phyloP scores from a whole-genome alignment of 345 rosid species.

The Mallotus nudiflorus region DNA sequence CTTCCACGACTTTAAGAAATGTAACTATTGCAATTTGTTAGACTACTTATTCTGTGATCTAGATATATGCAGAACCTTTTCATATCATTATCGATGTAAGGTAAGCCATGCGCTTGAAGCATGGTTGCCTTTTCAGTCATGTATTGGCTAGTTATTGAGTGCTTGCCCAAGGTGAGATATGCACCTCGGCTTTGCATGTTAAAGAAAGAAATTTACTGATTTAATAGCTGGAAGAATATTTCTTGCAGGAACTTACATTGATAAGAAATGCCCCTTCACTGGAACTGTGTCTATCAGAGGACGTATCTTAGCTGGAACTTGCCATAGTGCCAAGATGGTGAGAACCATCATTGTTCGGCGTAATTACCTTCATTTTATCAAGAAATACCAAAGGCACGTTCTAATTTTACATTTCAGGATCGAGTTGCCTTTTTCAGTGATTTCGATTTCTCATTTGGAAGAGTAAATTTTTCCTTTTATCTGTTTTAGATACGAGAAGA shows the following conservation, averaged over 20 bases:
- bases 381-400: slow-evolving; percentile 80
- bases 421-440: neutral
- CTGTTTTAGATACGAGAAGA: slow-evolving; percentile 58
- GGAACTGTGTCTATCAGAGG: slow-evolving; percentile 85
- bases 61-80: no score
- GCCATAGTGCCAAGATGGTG: slow-evolving; percentile 87
- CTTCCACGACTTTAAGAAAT: no score
- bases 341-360: slow-evolving; percentile 85
- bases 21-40: no score
- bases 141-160: no score
- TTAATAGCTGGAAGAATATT: neutral
- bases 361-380: slow-evolving; percentile 82
- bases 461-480: neutral
- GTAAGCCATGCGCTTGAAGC: no score
- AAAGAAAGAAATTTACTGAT: neutral
- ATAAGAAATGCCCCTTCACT: slow-evolving; percentile 82
- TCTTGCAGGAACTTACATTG: slow-evolving; percentile 63
- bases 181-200: neutral
- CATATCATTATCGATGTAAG: no score
- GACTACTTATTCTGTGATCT: no score
- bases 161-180: no score
- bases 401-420: neutral
- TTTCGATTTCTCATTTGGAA: neutral
- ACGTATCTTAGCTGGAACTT: slow-evolving; percentile 81
- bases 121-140: no score